Conservation (phyloP, 768 basidiomycete genomes). For the Mycena rosella region DNA sequence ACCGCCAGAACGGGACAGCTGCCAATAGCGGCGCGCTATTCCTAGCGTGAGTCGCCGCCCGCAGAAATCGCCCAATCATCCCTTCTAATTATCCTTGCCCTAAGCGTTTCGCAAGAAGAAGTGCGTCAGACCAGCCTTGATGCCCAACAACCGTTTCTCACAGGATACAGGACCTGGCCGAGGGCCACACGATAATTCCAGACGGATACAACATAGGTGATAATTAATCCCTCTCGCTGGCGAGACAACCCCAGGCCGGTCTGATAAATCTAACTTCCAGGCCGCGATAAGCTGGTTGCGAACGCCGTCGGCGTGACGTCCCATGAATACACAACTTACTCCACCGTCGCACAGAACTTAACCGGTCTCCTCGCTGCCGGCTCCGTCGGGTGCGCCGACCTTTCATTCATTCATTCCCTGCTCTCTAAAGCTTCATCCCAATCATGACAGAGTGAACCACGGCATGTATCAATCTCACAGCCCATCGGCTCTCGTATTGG, state of each 20-base stretch:
- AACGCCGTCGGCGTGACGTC: constrained; percentile 48
- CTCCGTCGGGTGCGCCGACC: constrained; percentile 52
- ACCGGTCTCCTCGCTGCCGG: constrained; percentile 59
- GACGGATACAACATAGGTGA: constrained; percentile 63
- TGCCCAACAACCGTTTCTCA: not conserved
- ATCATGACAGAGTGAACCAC: constrained; percentile 10
- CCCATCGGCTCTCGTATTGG: not conserved
- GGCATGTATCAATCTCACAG: not conserved
- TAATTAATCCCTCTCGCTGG: too few relatives aligned
- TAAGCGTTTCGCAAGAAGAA: constrained; percentile 60
- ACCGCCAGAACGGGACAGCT: constrained; percentile 57
- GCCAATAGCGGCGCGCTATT: constrained; percentile 52
- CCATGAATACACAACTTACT: constrained; percentile 50
- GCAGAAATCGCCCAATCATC: not conserved
- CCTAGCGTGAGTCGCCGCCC: constrained; percentile 53
- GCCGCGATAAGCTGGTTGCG: constrained; percentile 55
- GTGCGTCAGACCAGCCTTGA: not conserved
- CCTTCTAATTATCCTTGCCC: not conserved
- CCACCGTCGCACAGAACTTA: constrained; percentile 51
- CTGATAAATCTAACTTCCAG: not conserved
- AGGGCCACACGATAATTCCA: constrained; percentile 54
- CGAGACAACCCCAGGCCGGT: too few relatives aligned
- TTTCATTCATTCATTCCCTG: not conserved
- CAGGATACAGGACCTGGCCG: constrained; percentile 36
- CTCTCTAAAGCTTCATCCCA: too few relatives aligned